Evolutionary conservation across 2,329 filamentous ascomycete genomes (phyloP).

Genomic region (Botrytis paeoniae): DNA sequence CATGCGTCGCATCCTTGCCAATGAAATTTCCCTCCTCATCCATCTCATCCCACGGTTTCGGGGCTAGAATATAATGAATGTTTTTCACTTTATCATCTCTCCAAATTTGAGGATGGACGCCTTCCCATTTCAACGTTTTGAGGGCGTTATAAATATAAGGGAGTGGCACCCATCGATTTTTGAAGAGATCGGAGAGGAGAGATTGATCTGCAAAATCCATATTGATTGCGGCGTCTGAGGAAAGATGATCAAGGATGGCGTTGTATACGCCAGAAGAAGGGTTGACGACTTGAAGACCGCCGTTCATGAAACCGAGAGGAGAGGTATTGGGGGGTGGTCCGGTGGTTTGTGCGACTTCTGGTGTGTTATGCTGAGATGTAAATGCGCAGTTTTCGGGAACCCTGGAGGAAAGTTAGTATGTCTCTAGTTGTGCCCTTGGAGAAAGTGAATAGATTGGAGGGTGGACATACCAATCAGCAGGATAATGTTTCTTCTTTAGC

Average conservation of each 20-base stretch:
- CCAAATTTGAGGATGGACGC: conserved; percentile 56
- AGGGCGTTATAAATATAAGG: conserved; percentile 62
- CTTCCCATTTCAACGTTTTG: conserved; percentile 55
- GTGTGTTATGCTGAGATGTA: conserved; percentile 50
- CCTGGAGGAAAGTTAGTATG: conserved; percentile 35
- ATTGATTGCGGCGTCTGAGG: conserved; percentile 42
- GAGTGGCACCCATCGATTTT: conserved; percentile 54
- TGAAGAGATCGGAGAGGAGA: conserved; percentile 54
- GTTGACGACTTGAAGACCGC: conserved; percentile 56
- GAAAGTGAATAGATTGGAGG: neutral
- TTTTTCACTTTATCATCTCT: conserved; percentile 57
- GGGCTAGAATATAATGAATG: conserved; percentile 58
- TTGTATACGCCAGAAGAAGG: conserved; percentile 48
- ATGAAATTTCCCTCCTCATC: conserved; percentile 44
- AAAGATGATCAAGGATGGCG: conserved; percentile 52
- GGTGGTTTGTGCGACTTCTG: conserved; percentile 46
- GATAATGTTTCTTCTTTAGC: conserved; percentile 74
- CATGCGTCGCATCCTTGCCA: conserved; percentile 45
- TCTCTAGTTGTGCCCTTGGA: neutral
- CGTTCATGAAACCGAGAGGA: conserved; percentile 53
- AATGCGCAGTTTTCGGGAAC: conserved; percentile 56
- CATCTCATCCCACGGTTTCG: conserved; percentile 60
- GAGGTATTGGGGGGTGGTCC: conserved; percentile 46
- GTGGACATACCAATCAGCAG: conserved; percentile 59
- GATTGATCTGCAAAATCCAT: conserved; percentile 61